Percentiles rank a stretch among this genome's conserved stretches.
Conservation (phyloP, 2,329 filamentous ascomycete species). For the Juglanconis sp. region DNA sequence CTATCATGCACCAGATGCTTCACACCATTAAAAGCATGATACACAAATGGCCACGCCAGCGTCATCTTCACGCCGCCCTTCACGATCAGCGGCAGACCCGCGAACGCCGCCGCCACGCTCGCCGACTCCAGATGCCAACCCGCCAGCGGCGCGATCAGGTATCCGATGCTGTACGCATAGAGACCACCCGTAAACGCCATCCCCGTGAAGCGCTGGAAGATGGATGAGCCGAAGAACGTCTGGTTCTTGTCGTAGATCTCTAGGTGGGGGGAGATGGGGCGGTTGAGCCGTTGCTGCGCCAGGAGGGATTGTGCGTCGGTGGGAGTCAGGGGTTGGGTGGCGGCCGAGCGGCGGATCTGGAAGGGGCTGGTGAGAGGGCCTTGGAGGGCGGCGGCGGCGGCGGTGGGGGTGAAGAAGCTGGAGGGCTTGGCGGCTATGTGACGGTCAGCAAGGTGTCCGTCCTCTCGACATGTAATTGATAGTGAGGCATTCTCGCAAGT, state of each 20-base stretch:
- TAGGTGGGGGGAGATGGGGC: conserved; percentile 82
- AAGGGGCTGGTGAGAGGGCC: conserved; percentile 33
- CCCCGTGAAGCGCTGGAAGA: conserved; percentile 83
- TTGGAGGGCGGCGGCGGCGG: conserved; percentile 44
- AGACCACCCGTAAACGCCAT: conserved; percentile 66
- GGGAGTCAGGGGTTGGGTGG: conserved; percentile 55
- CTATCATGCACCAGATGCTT: conserved; percentile 53
- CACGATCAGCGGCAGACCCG: conserved; percentile 54
- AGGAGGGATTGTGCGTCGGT: conserved; percentile 63
- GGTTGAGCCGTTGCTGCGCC: conserved; percentile 72
- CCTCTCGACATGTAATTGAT: neutral
- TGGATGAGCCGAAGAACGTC: conserved; percentile 73
- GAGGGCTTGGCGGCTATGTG: conserved; percentile 38
- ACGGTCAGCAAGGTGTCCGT: conserved; percentile 3
- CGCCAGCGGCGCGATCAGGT: conserved; percentile 74
- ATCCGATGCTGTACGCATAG: conserved; percentile 77
- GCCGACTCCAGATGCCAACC: conserved; percentile 61
- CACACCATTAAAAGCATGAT: conserved; percentile 54
- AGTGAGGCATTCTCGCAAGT: neutral
- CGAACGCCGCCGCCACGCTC: conserved; percentile 59
- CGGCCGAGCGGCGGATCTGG: conserved; percentile 45
- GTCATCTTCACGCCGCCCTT: conserved; percentile 57
- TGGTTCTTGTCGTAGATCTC: conserved; percentile 82
- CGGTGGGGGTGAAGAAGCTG: conserved; percentile 46
- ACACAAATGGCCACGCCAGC: conserved; percentile 57